Conservation (phyloP, 2,329 filamentous ascomycete genomes). For the Xylariaceae sp. region DNA sequence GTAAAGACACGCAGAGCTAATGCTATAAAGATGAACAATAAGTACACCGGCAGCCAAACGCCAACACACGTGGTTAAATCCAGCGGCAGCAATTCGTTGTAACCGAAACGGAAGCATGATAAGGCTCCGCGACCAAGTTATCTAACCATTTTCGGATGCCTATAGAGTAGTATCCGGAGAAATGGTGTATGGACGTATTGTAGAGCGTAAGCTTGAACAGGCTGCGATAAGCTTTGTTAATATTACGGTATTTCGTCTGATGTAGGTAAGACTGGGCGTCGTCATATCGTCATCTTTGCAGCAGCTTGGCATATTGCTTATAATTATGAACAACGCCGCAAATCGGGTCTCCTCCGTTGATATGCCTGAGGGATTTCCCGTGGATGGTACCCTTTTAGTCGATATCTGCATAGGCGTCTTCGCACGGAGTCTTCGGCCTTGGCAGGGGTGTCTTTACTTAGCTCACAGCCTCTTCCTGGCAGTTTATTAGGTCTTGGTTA, state of each 20-base stretch:
- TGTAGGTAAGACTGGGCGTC: not conserved
- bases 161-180: conserved; percentile 9
- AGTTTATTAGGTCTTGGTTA: conserved; percentile 11
- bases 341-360: conserved; percentile 19
- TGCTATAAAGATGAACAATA: conserved; percentile 9
- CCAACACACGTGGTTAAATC: conserved; percentile 25
- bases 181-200: conserved; percentile 16
- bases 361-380: conserved; percentile 26
- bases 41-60: conserved; percentile 16
- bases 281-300: not conserved
- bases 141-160: conserved; percentile 24
- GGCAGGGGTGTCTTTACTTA: conserved; percentile 20
- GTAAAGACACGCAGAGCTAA: not conserved
- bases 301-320: conserved; percentile 1
- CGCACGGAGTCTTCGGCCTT: conserved; percentile 14
- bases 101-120: conserved; percentile 5
- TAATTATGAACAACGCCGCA: conserved; percentile 2
- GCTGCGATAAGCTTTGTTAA: conserved; percentile 23
- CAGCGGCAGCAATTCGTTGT: conserved; percentile 25
- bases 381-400: conserved; percentile 11
- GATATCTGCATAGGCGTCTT: conserved; percentile 15
- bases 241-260: conserved; percentile 4
- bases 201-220: conserved; percentile 1
- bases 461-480: not conserved
- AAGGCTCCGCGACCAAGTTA: conserved; percentile 20